Conservation (phyloP, 495 filamentous ascomycete species). For the Neurospora sp. region DNA sequence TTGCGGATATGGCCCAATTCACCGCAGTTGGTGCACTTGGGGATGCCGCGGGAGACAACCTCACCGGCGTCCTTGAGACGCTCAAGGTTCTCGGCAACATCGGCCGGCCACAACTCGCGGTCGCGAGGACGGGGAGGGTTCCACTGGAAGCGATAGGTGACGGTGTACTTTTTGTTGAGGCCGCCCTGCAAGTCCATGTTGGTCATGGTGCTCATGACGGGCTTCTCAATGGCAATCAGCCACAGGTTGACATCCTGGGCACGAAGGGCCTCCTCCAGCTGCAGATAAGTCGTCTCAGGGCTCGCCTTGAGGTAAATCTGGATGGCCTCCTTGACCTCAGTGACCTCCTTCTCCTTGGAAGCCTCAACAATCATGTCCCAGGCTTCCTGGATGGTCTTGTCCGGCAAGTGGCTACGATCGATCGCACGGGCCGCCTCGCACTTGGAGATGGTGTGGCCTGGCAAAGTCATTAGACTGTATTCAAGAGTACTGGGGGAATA, state of each 20-base stretch:
- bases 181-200: constrained; percentile 81
- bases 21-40: constrained; percentile 61
- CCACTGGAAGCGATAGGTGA: constrained; percentile 54
- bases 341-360: constrained; percentile 53
- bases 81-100: constrained; percentile 57
- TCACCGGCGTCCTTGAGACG: constrained; percentile 67
- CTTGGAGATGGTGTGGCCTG: constrained; percentile 54
- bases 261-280: constrained; percentile 70
- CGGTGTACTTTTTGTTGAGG: constrained; percentile 59
- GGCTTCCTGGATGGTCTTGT: constrained; percentile 51
- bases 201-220: constrained; percentile 51
- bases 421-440: constrained; percentile 65
- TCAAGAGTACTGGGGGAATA: background rate
- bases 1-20: constrained; percentile 66
- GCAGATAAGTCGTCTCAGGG: constrained; percentile 52
- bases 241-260: constrained; percentile 49
- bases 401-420: constrained; percentile 48
- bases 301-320: constrained; percentile 65
- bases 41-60: constrained; percentile 52
- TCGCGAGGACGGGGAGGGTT: constrained; percentile 56
- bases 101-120: constrained; percentile 51
- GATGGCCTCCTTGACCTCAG: constrained; percentile 63
- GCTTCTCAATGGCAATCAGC: constrained; percentile 67
- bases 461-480: background rate
- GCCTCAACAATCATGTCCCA: constrained; percentile 61